These are phyloP conservation scores for Cotoneaster glaucophyllus DNA, from an alignment of 306 rosid species.

Conservation along the genomic window DNA sequence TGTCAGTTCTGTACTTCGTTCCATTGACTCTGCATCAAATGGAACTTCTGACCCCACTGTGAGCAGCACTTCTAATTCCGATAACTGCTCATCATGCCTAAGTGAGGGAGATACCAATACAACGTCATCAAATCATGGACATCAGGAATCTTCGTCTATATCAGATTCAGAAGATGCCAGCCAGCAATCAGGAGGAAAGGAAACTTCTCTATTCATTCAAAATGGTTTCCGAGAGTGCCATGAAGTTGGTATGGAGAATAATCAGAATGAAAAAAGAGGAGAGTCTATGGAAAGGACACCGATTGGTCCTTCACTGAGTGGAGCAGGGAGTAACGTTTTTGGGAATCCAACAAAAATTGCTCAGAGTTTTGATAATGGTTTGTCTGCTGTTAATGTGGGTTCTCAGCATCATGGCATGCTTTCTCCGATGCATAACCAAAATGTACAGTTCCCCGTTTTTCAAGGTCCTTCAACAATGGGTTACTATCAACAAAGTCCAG, in stretches of 20 bases:
- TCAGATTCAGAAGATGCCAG: conserved; percentile 90
- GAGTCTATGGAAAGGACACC: conserved; percentile 28
- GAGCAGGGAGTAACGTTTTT: conserved; percentile 30
- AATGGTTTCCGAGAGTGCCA: conserved; percentile 47
- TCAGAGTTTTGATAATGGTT: conserved; percentile 41
- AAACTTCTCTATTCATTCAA: conserved; percentile 32
- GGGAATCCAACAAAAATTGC: conserved; percentile 28
- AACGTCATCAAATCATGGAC: conserved; percentile 62
- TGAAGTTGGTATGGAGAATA: conserved; percentile 28
- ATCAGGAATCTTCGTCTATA: conserved; percentile 71
- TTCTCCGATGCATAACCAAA: conserved; percentile 49
- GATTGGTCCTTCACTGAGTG: conserved; percentile 28
- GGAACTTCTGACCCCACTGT: conserved; percentile 37
- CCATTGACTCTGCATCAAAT: conserved; percentile 20
- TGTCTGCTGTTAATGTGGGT: conserved; percentile 43
- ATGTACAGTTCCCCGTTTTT: conserved; percentile 61
- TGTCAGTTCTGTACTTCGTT: conserved; percentile 9
- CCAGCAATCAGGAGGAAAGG: conserved; percentile 73
- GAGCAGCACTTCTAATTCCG: conserved; percentile 51
- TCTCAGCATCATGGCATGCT: conserved; percentile 58
- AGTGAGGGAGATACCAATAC: conserved; percentile 89
- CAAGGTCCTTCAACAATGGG: conserved; percentile 70
- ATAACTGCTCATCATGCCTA: conserved; percentile 70
- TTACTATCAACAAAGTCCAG: conserved; percentile 81
- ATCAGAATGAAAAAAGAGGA: conserved; percentile 21